Percentiles rank a stretch among this genome's conserved stretches.
These are phyloP conservation scores for Akanthomyces dipterigenus DNA, from an alignment of 2,329 filamentous ascomycete genomes.

Conservation along the genomic window DNA sequence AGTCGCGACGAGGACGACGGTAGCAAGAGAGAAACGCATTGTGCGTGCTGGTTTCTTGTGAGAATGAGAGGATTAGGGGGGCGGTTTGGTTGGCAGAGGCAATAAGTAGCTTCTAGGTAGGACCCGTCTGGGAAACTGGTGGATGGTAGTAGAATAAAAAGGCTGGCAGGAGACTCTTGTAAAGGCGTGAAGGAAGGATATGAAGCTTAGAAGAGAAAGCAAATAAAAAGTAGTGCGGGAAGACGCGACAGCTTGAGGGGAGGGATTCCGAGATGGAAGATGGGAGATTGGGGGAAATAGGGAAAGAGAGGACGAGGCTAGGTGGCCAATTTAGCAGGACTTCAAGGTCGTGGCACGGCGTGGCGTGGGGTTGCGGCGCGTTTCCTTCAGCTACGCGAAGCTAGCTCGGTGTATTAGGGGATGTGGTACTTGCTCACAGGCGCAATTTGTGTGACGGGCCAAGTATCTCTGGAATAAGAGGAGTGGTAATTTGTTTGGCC, in stretches of 20 bases:
- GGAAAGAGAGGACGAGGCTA: slow-evolving; percentile 1
- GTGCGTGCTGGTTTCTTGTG: slow-evolving; percentile 18
- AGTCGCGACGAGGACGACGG: slow-evolving; percentile 42
- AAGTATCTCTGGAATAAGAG: not conserved
- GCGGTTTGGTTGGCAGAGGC: too few species aligned
- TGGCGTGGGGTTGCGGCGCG: slow-evolving; percentile 4
- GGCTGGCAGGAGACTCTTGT: not conserved
- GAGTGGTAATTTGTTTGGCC: not conserved
- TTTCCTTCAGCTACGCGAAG: not conserved
- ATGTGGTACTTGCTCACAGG: not conserved
- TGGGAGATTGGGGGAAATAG: not conserved
- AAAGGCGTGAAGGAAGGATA: not conserved
- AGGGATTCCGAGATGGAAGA: not conserved
- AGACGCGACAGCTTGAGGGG: not conserved
- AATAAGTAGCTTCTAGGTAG: not conserved
- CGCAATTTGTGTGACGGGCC: not conserved
- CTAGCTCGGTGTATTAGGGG: not conserved
- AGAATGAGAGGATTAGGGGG: not conserved
- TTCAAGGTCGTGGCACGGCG: not conserved
- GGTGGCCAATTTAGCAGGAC: slow-evolving; percentile 8
- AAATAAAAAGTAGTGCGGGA: not conserved
- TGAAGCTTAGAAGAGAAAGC: not conserved
- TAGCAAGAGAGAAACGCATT: slow-evolving; percentile 50
- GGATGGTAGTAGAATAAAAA: not conserved
- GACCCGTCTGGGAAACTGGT: not conserved